Conservation (phyloP, 495 filamentous ascomycete species). For the Tuber indicum region DNA sequence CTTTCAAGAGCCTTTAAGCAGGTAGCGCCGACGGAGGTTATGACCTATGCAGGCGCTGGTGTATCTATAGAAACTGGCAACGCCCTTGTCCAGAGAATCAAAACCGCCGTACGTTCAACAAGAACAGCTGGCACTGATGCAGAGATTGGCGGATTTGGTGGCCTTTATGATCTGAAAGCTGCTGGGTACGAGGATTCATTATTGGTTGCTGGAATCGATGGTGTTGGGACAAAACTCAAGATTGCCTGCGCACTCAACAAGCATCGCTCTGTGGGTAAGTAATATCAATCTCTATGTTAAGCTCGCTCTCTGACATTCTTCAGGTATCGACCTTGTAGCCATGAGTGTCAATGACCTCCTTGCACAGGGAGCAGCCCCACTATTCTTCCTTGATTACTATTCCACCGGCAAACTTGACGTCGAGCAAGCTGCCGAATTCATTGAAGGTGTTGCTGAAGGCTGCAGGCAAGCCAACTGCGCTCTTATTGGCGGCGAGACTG, state of each 20-base stretch:
- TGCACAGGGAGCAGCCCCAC: constrained; percentile 85
- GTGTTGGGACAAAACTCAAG: constrained; percentile 93
- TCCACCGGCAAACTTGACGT: constrained; percentile 79
- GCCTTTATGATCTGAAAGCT: constrained; percentile 70
- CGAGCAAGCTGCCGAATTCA: constrained; percentile 66
- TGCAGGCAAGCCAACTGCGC: constrained; percentile 76
- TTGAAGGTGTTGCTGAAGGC: constrained; percentile 78
- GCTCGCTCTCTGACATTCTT: constrained; percentile 2
- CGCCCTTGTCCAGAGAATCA: constrained; percentile 81
- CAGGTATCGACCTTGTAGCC: constrained; percentile 81
- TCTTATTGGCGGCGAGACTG: constrained; percentile 92
- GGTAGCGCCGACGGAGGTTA: constrained; percentile 23
- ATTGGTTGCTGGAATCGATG: constrained; percentile 85
- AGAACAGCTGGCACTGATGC: constrained; percentile 76
- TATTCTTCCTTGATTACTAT: constrained; percentile 96
- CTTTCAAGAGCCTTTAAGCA: constrained; percentile 35
- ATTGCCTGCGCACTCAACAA: constrained; percentile 81
- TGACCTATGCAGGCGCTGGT: constrained; percentile 89
- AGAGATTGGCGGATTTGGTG: constrained; percentile 91
- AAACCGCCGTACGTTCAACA: constrained; percentile 71
- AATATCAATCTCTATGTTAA: not conserved
- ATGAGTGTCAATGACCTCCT: constrained; percentile 99
- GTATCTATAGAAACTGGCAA: constrained; percentile 92
- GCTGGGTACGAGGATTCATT: constrained; percentile 72
- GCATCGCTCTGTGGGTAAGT: constrained; percentile 70